Percentiles rank a stretch among this genome's conserved stretches.
These are phyloP conservation scores for Dunaliella salina DNA, from an alignment of 163 green algal genomes.

Conservation along the genomic window DNA sequence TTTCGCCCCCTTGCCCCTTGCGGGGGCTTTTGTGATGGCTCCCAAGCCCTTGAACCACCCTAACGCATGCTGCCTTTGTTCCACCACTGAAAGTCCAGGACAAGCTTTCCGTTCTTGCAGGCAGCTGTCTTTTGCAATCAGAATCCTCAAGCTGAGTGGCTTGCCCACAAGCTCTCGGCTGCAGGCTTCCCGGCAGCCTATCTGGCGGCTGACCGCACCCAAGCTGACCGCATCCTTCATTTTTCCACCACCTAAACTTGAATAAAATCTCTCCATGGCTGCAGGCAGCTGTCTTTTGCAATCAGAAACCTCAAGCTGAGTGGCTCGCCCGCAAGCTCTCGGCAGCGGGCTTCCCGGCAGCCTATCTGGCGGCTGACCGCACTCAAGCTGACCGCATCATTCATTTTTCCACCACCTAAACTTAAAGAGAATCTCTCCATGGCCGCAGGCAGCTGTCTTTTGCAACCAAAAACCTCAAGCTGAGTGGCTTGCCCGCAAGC, in stretches of 20 bases:
- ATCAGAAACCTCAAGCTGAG: constrained; percentile 10
- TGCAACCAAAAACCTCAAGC: constrained; percentile 58
- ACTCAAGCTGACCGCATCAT: constrained; percentile 54
- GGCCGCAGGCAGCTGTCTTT: constrained; percentile 71
- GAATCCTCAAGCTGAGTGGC: constrained; percentile 24
- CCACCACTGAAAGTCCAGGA: too few relatives aligned
- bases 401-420: too few relatives aligned
- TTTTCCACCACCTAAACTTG: too few relatives aligned
- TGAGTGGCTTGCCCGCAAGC: constrained; percentile 48
- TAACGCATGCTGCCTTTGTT: too few relatives aligned
- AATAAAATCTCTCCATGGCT: too few relatives aligned
- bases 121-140: neutral
- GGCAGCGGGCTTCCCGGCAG: constrained; percentile 55
- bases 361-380: constrained; percentile 59
- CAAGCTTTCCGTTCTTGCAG: neutral
- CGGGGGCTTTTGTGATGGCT: too few relatives aligned
- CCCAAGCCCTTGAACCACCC: too few relatives aligned
- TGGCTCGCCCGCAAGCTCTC: constrained; percentile 54
- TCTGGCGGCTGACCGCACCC: constrained; percentile 58
- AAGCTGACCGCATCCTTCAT: constrained; percentile 53
- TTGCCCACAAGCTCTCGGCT: constrained; percentile 48
- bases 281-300: neutral
- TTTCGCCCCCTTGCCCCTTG: too few relatives aligned
- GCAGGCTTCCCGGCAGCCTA: constrained; percentile 63
- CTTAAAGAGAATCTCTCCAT: neutral